These are phyloP conservation scores for Fusarium secorum DNA, from an alignment of 2,329 filamentous ascomycete species.

Conservation along the genomic window DNA sequence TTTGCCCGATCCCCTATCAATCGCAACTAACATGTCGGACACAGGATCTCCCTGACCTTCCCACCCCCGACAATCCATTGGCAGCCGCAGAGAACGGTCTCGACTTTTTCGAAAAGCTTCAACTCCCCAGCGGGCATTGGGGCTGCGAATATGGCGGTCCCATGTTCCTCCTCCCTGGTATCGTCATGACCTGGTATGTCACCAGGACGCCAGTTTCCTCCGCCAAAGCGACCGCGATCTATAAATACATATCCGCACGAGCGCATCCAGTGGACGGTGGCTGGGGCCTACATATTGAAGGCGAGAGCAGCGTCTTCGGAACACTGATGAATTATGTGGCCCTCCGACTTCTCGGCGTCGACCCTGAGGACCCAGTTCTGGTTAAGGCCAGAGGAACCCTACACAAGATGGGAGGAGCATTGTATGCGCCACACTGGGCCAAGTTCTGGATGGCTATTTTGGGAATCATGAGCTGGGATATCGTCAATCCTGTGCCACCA, in stretches of 20 bases:
- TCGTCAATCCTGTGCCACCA: slow-evolving; percentile 92
- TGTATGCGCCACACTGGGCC: slow-evolving; percentile 90
- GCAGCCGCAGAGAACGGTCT: slow-evolving; percentile 84
- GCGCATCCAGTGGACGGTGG: slow-evolving; percentile 90
- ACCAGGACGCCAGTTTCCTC: slow-evolving; percentile 87
- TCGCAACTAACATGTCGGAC: slow-evolving; percentile 1
- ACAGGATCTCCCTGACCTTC: slow-evolving; percentile 78
- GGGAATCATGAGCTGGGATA: slow-evolving; percentile 85
- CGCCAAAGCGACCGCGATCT: slow-evolving; percentile 85
- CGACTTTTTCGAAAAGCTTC: slow-evolving; percentile 86
- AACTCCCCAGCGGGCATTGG: slow-evolving; percentile 91
- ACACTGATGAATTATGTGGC: slow-evolving; percentile 87
- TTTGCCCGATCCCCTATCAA: not conserved
- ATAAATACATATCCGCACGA: slow-evolving; percentile 87
- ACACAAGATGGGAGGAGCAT: slow-evolving; percentile 84
- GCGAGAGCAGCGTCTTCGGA: slow-evolving; percentile 89
- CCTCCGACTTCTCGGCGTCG: slow-evolving; percentile 82
- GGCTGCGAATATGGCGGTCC: slow-evolving; percentile 97
- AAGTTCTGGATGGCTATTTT: slow-evolving; percentile 94
- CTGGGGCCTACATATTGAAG: slow-evolving; percentile 96
- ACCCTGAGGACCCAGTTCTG: slow-evolving; percentile 84
- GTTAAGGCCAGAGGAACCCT: slow-evolving; percentile 82
- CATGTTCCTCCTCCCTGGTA: slow-evolving; percentile 90
- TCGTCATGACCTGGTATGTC: slow-evolving; percentile 86
- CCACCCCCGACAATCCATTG: slow-evolving; percentile 74